These are phyloP conservation scores for Claviceps fusiformis DNA, from an alignment of 2,329 filamentous ascomycete genomes.

Conservation along the genomic window DNA sequence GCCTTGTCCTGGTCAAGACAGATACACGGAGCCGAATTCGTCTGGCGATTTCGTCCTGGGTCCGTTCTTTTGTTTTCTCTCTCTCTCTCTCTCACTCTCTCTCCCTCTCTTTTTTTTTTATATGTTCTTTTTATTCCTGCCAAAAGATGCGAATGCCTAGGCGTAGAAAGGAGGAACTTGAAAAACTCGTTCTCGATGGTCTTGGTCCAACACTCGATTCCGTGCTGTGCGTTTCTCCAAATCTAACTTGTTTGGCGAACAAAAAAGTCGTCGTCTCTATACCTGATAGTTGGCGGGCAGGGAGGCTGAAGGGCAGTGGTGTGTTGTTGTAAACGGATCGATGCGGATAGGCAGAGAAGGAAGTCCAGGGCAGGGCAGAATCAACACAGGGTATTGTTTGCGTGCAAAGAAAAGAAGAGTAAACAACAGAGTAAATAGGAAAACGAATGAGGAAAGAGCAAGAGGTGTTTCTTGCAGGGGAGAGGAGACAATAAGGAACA, in stretches of 20 bases:
- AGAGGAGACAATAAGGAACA: conserved; percentile 1
- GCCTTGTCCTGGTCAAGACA: background rate
- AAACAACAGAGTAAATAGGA: background rate
- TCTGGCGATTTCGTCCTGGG: background rate
- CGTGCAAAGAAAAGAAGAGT: background rate
- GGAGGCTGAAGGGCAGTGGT: background rate
- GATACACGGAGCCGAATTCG: background rate
- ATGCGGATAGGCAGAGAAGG: background rate
- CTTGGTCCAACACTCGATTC: background rate
- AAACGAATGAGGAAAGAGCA: conserved; percentile 1
- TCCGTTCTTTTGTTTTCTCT: background rate
- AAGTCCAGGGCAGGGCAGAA: background rate
- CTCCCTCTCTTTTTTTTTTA: background rate
- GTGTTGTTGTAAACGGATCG: background rate
- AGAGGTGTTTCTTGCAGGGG: background rate
- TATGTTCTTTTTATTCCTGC: background rate
- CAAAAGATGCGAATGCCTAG: background rate
- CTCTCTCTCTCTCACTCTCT: background rate
- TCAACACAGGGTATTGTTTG: background rate
- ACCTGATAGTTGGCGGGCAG: background rate
- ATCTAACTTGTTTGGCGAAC: background rate
- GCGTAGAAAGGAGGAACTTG: background rate
- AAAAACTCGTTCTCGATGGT: background rate
- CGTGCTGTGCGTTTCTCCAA: background rate
- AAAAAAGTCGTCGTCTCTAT: background rate